Conservation (phyloP, 495 filamentous ascomycete species). For the Aspergillus ostianus region DNA sequence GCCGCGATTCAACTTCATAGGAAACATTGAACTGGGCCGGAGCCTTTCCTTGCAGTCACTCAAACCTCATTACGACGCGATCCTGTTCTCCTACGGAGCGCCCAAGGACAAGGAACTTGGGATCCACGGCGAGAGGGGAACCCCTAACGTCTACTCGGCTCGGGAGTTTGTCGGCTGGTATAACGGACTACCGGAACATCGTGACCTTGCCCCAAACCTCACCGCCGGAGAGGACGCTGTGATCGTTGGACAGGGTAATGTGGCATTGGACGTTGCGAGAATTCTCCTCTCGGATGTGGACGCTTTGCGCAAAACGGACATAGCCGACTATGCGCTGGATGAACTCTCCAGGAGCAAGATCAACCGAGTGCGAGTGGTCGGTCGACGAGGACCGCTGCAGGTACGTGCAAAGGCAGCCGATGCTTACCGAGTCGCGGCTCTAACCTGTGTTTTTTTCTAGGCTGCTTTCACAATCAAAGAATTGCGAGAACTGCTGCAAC, state of each 20-base stretch:
- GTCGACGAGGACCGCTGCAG: constrained; percentile 84
- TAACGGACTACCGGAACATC: constrained; percentile 87
- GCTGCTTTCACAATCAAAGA: constrained; percentile 95
- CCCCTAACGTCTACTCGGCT: constrained; percentile 79
- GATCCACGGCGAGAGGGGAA: constrained; percentile 73
- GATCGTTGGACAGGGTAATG: constrained; percentile 92
- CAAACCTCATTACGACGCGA: constrained; percentile 83
- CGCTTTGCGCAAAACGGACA: constrained; percentile 76
- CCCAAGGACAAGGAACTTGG: constrained; percentile 74
- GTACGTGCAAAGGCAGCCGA: constrained; percentile 32
- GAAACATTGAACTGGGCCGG: constrained; percentile 79
- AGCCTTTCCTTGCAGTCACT: constrained; percentile 67
- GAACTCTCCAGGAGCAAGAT: constrained; percentile 69
- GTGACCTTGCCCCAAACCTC: constrained; percentile 72
- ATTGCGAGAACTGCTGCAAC: constrained; percentile 76
- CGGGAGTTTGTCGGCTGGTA: constrained; percentile 98
- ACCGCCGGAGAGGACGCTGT: constrained; percentile 78
- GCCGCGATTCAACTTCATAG: constrained; percentile 83
- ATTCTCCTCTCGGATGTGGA: constrained; percentile 77
- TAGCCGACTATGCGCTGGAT: constrained; percentile 78
- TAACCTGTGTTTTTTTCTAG: constrained; percentile 33
- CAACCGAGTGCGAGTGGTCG: constrained; percentile 78
- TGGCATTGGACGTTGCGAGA: constrained; percentile 88
- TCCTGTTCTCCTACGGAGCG: constrained; percentile 91
- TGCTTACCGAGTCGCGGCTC: constrained; percentile 6